Conservation (phyloP, 2,329 filamentous ascomycete species). For the Elsinoe australis region DNA sequence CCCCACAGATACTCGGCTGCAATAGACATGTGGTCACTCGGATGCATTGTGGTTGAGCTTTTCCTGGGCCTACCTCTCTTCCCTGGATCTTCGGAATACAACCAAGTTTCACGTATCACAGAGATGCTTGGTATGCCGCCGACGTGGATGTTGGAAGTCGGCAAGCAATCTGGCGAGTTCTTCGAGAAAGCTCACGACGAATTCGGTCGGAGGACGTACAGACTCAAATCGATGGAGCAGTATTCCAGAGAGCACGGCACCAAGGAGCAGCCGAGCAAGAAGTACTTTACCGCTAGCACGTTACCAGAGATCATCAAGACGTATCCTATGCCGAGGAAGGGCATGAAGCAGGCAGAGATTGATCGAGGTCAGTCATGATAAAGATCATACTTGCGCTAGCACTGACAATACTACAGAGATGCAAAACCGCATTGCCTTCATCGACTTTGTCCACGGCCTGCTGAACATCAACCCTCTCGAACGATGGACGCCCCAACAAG, state of each 20-base stretch:
- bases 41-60: constrained; percentile 95
- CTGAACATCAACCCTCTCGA: constrained; percentile 93
- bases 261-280: constrained; percentile 98
- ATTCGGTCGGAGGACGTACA: constrained; percentile 81
- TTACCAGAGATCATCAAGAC: constrained; percentile 95
- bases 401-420: constrained; percentile 60
- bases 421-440: constrained; percentile 95
- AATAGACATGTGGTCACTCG: constrained; percentile 99
- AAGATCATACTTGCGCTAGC: neutral
- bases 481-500: constrained; percentile 95
- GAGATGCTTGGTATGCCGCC: constrained; percentile 96
- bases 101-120: constrained; percentile 92
- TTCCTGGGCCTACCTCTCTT: constrained; percentile 93
- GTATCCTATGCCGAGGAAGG: constrained; percentile 97
- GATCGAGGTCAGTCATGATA: constrained; percentile 67
- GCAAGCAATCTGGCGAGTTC: constrained; percentile 94
- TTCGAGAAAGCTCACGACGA: constrained; percentile 92
- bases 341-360: constrained; percentile 96
- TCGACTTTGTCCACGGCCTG: constrained; percentile 91
- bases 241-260: constrained; percentile 92
- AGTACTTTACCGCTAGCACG: constrained; percentile 93
- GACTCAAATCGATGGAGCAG: constrained; percentile 95
- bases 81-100: constrained; percentile 96
- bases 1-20: constrained; percentile 72
- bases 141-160: constrained; percentile 99